Evolutionary conservation across 371 early-diverging fungal species (phyloP).

Genomic region (Coemansia linderi): DNA sequence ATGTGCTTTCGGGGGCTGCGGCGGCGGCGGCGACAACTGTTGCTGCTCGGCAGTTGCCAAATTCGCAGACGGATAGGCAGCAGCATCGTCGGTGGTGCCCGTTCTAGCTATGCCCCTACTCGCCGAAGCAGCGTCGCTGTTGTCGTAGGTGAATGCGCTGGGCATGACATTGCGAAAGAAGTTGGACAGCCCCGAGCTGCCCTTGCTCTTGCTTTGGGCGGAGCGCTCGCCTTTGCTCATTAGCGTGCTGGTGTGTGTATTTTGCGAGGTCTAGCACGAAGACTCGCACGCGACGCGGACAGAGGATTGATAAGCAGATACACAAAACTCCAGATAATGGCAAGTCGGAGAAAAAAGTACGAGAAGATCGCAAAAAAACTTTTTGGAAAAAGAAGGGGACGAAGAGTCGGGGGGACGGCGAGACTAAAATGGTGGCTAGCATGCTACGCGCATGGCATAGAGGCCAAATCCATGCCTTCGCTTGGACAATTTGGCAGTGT

Average conservation of each 20-base stretch:
- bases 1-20: not conserved
- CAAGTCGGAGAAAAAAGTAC: not conserved
- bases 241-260: not conserved
- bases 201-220: constrained; percentile 9
- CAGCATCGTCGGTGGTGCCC: not conserved
- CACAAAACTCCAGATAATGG: not conserved
- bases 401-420: not conserved
- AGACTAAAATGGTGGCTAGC: not conserved
- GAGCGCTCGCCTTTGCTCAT: constrained; percentile 35
- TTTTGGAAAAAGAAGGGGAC: not conserved
- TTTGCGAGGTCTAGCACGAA: not conserved
- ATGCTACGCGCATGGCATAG: not conserved
- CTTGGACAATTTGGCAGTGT: not conserved
- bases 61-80: constrained; percentile 4
- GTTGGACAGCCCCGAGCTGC: constrained; percentile 15
- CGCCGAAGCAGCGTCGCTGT: not conserved
- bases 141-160: constrained; percentile 35
- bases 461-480: not conserved
- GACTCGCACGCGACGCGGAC: not conserved
- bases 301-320: not conserved
- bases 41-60: not conserved
- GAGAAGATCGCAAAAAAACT: not conserved
- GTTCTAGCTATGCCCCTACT: constrained; percentile 4
- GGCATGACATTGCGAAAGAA: constrained; percentile 46
- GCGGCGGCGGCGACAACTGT: not conserved